Conservation (phyloP, 1,284 basidiomycete genomes). For the Cryptococcus hybrid region DNA sequence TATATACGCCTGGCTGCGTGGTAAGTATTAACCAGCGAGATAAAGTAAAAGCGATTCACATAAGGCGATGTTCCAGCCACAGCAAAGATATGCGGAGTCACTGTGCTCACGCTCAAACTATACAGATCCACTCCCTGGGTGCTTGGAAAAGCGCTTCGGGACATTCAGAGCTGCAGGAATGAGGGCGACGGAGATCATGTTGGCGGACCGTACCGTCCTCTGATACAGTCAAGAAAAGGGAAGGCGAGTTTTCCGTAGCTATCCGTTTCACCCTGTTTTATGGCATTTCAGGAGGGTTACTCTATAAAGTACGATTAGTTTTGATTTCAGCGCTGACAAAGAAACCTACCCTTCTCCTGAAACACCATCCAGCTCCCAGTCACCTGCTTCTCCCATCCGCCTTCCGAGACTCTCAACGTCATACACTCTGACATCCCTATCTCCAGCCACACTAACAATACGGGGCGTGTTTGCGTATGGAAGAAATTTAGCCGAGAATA, state of each 20-base stretch:
- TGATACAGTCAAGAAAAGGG: constrained; percentile 78
- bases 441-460: constrained; percentile 69
- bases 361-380: constrained; percentile 26
- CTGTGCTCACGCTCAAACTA: constrained; percentile 50
- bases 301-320: constrained; percentile 9
- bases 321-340: background rate
- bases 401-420: constrained; percentile 12
- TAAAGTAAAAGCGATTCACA: constrained; percentile 17
- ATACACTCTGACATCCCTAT: constrained; percentile 72
- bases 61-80: constrained; percentile 51
- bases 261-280: constrained; percentile 69
- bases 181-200: constrained; percentile 70
- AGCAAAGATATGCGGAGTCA: constrained; percentile 54
- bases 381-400: background rate
- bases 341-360: constrained; percentile 39
- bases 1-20: constrained; percentile 66
- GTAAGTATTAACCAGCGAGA: background rate
- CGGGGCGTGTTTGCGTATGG: constrained; percentile 54
- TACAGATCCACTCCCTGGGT: constrained; percentile 50
- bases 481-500: constrained; percentile 82
- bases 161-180: constrained; percentile 42
- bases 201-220: constrained; percentile 78
- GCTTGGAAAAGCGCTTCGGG: constrained; percentile 45
- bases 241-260: constrained; percentile 75
- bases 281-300: constrained; percentile 67